Conservation (phyloP, 2,329 filamentous ascomycete genomes). For the Penicillium sp. region DNA sequence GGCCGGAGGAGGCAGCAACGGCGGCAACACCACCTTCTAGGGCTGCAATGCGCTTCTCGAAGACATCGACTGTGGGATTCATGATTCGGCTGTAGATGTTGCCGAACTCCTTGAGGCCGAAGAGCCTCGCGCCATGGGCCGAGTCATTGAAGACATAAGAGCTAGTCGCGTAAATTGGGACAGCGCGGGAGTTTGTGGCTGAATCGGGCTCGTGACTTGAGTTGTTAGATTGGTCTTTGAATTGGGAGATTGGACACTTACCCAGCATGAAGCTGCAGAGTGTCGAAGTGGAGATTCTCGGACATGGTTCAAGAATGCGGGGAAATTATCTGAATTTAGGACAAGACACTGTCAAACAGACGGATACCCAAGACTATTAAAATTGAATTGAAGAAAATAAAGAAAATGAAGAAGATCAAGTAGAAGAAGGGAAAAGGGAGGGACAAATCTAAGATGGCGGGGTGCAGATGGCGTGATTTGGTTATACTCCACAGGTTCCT, state of each 20-base stretch:
- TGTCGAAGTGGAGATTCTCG: slow-evolving; percentile 66
- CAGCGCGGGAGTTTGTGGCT: slow-evolving; percentile 80
- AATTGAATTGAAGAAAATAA: background rate
- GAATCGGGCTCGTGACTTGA: slow-evolving; percentile 75
- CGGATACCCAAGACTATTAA: background rate
- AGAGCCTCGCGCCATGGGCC: slow-evolving; percentile 89
- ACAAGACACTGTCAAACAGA: background rate
- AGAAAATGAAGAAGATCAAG: background rate
- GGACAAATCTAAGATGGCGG: background rate
- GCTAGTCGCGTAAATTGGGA: slow-evolving; percentile 95
- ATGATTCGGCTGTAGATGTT: slow-evolving; percentile 98
- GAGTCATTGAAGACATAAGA: slow-evolving; percentile 95
- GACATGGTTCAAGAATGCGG: slow-evolving; percentile 32
- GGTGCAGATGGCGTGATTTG: slow-evolving; percentile 1
- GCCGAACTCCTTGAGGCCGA: slow-evolving; percentile 93
- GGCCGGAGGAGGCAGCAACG: slow-evolving; percentile 80
- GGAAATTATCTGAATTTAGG: background rate
- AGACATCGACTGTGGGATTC: slow-evolving; percentile 94
- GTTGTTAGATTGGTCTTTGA: slow-evolving; percentile 5
- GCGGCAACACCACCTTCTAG: slow-evolving; percentile 89
- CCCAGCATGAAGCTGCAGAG: slow-evolving; percentile 82
- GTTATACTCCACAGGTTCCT: background rate
- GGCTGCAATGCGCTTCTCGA: slow-evolving; percentile 94
- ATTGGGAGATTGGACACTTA: slow-evolving; percentile 43
- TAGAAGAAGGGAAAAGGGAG: background rate